Base-by-base conservation (phyloP, 1,284 basidiomycete species). In the Schizopora paradoxa region DNA sequence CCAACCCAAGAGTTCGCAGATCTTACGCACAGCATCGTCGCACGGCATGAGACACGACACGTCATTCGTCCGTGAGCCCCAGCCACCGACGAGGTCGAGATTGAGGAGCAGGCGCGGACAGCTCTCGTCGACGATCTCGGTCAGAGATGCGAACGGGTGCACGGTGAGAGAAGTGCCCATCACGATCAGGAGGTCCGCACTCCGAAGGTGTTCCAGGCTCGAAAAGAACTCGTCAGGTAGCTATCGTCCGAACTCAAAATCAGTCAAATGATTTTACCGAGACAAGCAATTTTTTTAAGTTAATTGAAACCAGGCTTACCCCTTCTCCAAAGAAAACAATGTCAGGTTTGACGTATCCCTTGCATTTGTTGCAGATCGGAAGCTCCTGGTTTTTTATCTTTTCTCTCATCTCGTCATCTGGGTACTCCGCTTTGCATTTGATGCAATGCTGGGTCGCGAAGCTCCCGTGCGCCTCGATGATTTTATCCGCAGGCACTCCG, bases 271-370 rank as follows among this genome's bases (percentile, higher is more conserved):
- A 26, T 41, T 31, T 33, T 40, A 37, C 40, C 36, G 7, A 10
- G 21, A 25, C 19, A 26, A 11, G 13, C 19, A 6, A 3, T n/a
- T 43, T 11, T 34, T 16, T 18, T 35, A 11, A 32, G 6, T 49
- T 41, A 22, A 31, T 44, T 14, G 46, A 45, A 6, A 36, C 11
- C 27, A 31, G 16, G 65, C 79, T 25, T 57, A 85, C 85, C 34
- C 70, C 57, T 66, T 95, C 92, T 38, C 92, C 92, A 58, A 95
- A 95, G 66, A 96, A 94, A n/a, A 94, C 89, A 38, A 95, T 95
- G 58, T 94, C 86, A 3, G 91, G 92, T 64, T 94, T 94, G 29
- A 92, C 84, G 27, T 90, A 68, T 0, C 87, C 88, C 0, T 66
- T 66, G 56, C 88, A 91, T 47, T 58, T 52, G 43, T 71, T 66